Percentiles rank a stretch among this genome's conserved stretches.
These are phyloP conservation scores for Flaveria sonorensis DNA, from an alignment of 129 eudicot species.

Conservation along the genomic window DNA sequence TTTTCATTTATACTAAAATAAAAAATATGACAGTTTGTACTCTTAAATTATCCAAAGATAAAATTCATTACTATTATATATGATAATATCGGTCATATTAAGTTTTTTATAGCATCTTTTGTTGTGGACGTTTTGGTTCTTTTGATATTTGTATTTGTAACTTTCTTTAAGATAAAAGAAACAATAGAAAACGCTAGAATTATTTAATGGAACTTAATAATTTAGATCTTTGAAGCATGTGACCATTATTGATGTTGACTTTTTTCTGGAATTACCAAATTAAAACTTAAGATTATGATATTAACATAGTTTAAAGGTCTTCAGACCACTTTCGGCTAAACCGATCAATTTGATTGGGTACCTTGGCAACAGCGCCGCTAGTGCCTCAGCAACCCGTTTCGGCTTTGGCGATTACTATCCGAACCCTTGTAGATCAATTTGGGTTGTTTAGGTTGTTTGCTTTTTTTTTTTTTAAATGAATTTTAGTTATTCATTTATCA, in stretches of 20 bases:
- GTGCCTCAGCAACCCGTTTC: too few relatives aligned
- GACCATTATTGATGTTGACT: conserved; percentile 32
- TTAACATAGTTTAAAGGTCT: too few relatives aligned
- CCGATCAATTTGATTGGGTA: too few relatives aligned
- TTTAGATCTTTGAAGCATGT: conserved; percentile 30
- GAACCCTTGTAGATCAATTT: too few relatives aligned
- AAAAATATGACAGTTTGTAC: background rate
- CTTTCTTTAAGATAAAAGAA: background rate
- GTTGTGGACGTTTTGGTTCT: background rate
- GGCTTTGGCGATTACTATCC: too few relatives aligned
- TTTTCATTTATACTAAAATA: background rate
- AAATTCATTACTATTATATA: background rate
- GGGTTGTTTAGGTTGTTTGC: too few relatives aligned
- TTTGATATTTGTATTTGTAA: background rate
- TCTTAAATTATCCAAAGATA: too few relatives aligned
- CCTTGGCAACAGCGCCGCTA: too few relatives aligned
- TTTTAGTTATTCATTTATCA: too few relatives aligned
- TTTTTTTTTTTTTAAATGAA: too few relatives aligned
- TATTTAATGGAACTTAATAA: conserved; percentile 9
- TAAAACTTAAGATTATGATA: background rate
- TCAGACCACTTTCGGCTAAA: too few relatives aligned
- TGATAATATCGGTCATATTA: background rate
- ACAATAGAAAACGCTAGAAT: background rate
- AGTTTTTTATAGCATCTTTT: background rate
- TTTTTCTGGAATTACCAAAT: background rate